Percentiles rank a stretch among this genome's conserved stretches.
phyloP scores from a whole-genome alignment of 768 basidiomycete genomes.

The Psilocybe cyanescens region DNA sequence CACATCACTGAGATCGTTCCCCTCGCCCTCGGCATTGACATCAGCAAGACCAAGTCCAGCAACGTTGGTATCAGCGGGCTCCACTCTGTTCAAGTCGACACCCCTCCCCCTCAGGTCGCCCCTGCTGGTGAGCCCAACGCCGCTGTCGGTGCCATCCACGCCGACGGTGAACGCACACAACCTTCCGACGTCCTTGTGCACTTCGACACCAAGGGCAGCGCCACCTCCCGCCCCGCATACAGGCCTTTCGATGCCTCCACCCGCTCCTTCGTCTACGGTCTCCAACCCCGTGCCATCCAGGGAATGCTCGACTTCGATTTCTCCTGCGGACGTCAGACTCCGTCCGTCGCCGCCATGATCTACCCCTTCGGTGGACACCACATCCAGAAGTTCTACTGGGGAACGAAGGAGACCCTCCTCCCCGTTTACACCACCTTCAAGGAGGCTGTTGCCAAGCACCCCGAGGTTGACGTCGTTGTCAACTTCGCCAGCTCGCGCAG shows the following conservation, averaged over 20 bases:
- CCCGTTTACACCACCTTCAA: slow-evolving; percentile 94
- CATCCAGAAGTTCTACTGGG: slow-evolving; percentile 99
- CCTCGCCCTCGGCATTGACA: slow-evolving; percentile 89
- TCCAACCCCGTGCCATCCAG: slow-evolving; percentile 99
- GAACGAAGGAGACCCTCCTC: slow-evolving; percentile 97
- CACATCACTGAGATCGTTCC: slow-evolving; percentile 99
- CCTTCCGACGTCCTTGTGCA: slow-evolving; percentile 88
- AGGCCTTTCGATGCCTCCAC: slow-evolving; percentile 92
- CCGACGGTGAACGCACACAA: slow-evolving; percentile 82
- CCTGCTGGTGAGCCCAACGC: slow-evolving; percentile 43
- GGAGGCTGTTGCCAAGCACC: slow-evolving; percentile 93
- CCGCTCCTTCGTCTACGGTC: slow-evolving; percentile 97
- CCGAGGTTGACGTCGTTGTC: slow-evolving; percentile 95
- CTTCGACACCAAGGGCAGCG: slow-evolving; percentile 62
- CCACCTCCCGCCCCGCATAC: slow-evolving; percentile 70
- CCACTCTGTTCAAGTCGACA: slow-evolving; percentile 40
- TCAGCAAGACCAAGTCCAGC: slow-evolving; percentile 43
- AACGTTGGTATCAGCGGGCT: slow-evolving; percentile 30
- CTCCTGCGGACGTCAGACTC: slow-evolving; percentile 89
- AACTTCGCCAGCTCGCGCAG: slow-evolving; percentile 96
- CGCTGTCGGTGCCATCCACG: slow-evolving; percentile 71
- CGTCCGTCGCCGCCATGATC: slow-evolving; percentile 98
- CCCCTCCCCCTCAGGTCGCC: slow-evolving; percentile 41
- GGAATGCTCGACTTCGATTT: slow-evolving; percentile 98
- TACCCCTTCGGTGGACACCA: slow-evolving; percentile 99